These are phyloP conservation scores for Cadophora sp. DNA, from an alignment of 2,329 filamentous ascomycete genomes.

Conservation along the genomic window DNA sequence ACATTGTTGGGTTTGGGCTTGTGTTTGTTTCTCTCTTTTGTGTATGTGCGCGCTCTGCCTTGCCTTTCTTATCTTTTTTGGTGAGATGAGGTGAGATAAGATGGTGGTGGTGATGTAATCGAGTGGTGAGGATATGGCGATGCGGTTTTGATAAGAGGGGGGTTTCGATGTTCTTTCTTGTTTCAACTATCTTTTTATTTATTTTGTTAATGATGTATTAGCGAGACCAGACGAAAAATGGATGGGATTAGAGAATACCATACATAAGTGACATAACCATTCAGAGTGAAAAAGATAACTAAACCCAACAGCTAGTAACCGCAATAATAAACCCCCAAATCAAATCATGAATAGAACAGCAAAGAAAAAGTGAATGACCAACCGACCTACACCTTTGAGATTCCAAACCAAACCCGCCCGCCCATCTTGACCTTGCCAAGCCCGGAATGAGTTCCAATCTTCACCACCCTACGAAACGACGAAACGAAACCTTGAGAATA, in stretches of 20 bases:
- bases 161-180: neutral
- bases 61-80: too few relatives aligned
- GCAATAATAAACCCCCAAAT: too few relatives aligned
- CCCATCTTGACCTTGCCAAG: neutral
- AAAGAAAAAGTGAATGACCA: conserved; percentile 4
- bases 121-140: neutral
- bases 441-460: neutral
- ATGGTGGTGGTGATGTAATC: neutral
- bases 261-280: too few relatives aligned
- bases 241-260: neutral
- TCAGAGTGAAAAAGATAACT: too few relatives aligned
- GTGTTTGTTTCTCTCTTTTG: too few relatives aligned
- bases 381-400: neutral
- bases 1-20: neutral
- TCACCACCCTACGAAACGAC: too few relatives aligned
- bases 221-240: too few relatives aligned
- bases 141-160: neutral
- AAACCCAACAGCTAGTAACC: neutral
- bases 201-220: neutral
- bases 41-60: too few relatives aligned
- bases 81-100: neutral
- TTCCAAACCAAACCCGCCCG: too few relatives aligned
- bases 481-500: neutral
- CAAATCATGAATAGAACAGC: neutral
- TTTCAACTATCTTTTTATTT: neutral